phyloP scores from a whole-genome alignment of 805 yeast genomes.

The Barnettozyma pratensis region DNA sequence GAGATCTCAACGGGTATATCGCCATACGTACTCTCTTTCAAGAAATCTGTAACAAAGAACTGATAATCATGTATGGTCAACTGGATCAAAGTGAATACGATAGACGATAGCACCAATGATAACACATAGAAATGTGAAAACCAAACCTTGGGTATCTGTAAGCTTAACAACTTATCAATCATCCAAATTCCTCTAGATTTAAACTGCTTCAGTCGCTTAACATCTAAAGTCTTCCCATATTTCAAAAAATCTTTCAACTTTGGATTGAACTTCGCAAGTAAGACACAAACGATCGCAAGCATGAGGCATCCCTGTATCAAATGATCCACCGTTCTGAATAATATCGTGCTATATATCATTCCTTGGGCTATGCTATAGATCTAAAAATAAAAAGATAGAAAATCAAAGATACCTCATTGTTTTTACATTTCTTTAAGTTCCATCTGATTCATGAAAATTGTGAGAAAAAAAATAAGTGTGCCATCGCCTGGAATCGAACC shows the following conservation, averaged over 20 bases:
- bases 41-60: slow-evolving; percentile 4
- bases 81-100: slow-evolving; percentile 17
- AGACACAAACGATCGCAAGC: slow-evolving; percentile 16
- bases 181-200: neutral
- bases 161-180: slow-evolving; percentile 17
- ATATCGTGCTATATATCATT: neutral
- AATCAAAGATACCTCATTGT: too few species aligned
- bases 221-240: slow-evolving; percentile 39
- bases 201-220: neutral
- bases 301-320: neutral
- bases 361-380: neutral
- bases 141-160: slow-evolving; percentile 57
- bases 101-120: slow-evolving; percentile 30
- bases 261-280: slow-evolving; percentile 29
- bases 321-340: neutral
- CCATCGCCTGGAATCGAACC: slow-evolving; percentile 73
- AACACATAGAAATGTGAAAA: slow-evolving; percentile 59
- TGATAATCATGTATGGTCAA: slow-evolving; percentile 2
- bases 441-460: neutral
- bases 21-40: slow-evolving; percentile 8
- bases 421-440: too few species aligned
- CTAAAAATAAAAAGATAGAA: too few species aligned
- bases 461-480: slow-evolving; percentile 23
- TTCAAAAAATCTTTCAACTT: slow-evolving; percentile 32
- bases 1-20: slow-evolving; percentile 21